Base-by-base conservation (phyloP, 352 stramenopile genomes). In the Pythium chondricola region DNA sequence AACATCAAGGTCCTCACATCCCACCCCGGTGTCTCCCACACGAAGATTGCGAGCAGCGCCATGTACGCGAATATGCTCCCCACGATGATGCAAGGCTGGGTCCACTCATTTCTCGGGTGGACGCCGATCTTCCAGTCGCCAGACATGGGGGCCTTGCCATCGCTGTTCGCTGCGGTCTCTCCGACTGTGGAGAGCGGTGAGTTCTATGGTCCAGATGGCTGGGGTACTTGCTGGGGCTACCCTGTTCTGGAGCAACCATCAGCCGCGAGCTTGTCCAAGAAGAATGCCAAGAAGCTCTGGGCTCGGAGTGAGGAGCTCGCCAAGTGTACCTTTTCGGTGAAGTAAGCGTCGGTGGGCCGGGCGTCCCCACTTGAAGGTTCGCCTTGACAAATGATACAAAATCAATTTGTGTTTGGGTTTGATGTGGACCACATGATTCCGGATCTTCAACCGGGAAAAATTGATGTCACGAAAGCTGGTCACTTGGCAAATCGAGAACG, bases 171-270 rank as follows among this genome's bases (percentile, higher is more conserved):
- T 20, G 61, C 56, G 5, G 65, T 52, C 14, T 41, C 49, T 26
- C 16, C 26, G n/a, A 50, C 25, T 13, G 52, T 67, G 4, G 24
- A 47, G 7, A 61, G 44, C 26, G 52, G 56, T 20, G 56, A 66
- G 8, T 72, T 54, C 44, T 69, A 59, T 37, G 60, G 63, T 2
- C 63, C 63, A 3, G 61, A 69, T 31, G 62, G 58, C 14, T 70
- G 76, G 11, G 40, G 46, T 11, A 32, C 22, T 20, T 21, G 31
- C 2, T 30, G 40, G 17, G 46, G 54, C 7, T 52, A 55, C 35
- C 54, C 54, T n/a, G n/a, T n/a, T n/a, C n/a, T n/a, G n/a, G n/a
- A n/a, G n/a, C n/a, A n/a, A n/a, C n/a, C n/a, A n/a, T n/a, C 0
- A 47, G 47, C 16, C 42, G 48, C 20, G 54, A 62, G 21, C 31